Conservation (phyloP, 2,329 filamentous ascomycete species). For the Sporothrix luriei region DNA sequence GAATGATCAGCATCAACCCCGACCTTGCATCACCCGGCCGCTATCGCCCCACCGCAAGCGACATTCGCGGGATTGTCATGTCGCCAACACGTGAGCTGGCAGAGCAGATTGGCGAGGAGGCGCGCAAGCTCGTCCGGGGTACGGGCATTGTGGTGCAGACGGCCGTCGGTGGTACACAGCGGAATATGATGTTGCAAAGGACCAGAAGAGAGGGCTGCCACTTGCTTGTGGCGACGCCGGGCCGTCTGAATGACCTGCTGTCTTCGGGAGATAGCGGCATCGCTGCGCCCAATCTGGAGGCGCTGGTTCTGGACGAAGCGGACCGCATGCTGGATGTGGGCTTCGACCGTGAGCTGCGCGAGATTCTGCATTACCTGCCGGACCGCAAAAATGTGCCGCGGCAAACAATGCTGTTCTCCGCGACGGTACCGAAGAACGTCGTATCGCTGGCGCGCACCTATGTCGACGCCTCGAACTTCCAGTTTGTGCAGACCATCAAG, state of each 20-base stretch:
- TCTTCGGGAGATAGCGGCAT: constrained; percentile 65
- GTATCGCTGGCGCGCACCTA: constrained; percentile 75
- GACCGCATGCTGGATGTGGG: constrained; percentile 98
- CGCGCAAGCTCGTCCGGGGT: constrained; percentile 63
- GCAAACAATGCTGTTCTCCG: constrained; percentile 94
- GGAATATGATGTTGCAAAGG: constrained; percentile 64
- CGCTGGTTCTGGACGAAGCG: constrained; percentile 93
- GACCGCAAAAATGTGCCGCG: constrained; percentile 63
- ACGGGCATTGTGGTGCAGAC: constrained; percentile 70
- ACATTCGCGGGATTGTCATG: constrained; percentile 70
- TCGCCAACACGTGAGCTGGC: constrained; percentile 81
- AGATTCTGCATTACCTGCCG: constrained; percentile 67
- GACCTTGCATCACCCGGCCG: constrained; percentile 54
- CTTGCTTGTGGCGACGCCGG: constrained; percentile 86
- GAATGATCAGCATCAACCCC: constrained; percentile 68
- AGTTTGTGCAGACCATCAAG: constrained; percentile 86
- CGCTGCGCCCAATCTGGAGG: constrained; percentile 74
- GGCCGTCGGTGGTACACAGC: constrained; percentile 91
- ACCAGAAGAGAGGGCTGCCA: constrained; percentile 80
- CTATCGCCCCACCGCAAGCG: constrained; percentile 51
- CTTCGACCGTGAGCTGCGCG: constrained; percentile 66
- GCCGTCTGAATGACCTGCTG: constrained; percentile 80
- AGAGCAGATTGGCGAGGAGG: constrained; percentile 79
- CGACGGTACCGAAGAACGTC: constrained; percentile 84
- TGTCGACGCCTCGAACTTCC: constrained; percentile 76